A percentile compares a stretch with the other conserved stretches of the same genome.
These are phyloP conservation scores for Talaromyces sp. DNA, from an alignment of 2,329 filamentous ascomycete species.

Conservation along the genomic window DNA sequence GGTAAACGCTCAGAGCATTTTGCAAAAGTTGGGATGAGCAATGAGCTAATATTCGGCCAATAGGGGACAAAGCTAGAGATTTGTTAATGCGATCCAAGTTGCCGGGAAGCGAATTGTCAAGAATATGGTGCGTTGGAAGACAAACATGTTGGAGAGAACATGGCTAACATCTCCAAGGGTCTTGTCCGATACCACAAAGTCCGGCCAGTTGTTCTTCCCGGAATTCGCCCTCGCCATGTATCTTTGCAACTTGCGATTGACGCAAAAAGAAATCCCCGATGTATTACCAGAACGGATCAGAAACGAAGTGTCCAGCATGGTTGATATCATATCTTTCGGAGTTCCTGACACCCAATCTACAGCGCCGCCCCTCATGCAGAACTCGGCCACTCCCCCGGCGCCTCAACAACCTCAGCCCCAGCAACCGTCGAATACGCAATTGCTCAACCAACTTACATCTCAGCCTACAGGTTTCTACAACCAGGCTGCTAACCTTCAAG, in stretches of 20 bases:
- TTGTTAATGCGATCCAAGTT: constrained; percentile 83
- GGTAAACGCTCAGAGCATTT: constrained; percentile 37
- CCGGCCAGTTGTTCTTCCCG: constrained; percentile 91
- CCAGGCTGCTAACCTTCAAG: constrained; percentile 65
- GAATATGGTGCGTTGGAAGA: constrained; percentile 67
- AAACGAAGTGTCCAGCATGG: constrained; percentile 99
- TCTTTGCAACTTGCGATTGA: constrained; percentile 88
- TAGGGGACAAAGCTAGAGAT: constrained; percentile 79
- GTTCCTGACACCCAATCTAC: constrained; percentile 65
- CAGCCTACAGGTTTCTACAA: constrained; percentile 46
- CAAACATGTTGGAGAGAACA: not conserved
- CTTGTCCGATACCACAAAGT: constrained; percentile 90
- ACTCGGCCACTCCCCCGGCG: constrained; percentile 44
- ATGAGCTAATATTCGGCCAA: constrained; percentile 11
- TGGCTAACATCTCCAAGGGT: constrained; percentile 53
- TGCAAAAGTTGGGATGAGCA: constrained; percentile 10
- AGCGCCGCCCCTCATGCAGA: constrained; percentile 45
- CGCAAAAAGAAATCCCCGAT: constrained; percentile 73
- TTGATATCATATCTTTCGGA: constrained; percentile 97
- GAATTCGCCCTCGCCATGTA: constrained; percentile 99
- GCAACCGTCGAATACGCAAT: constrained; percentile 63
- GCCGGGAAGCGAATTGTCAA: constrained; percentile 77
- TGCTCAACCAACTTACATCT: constrained; percentile 53
- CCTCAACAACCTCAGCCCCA: constrained; percentile 63
- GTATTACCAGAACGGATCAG: constrained; percentile 76